Evolutionary conservation across 2,329 filamentous ascomycete genomes (phyloP).

Genomic region (Ophiostoma himal-ulmi): DNA sequence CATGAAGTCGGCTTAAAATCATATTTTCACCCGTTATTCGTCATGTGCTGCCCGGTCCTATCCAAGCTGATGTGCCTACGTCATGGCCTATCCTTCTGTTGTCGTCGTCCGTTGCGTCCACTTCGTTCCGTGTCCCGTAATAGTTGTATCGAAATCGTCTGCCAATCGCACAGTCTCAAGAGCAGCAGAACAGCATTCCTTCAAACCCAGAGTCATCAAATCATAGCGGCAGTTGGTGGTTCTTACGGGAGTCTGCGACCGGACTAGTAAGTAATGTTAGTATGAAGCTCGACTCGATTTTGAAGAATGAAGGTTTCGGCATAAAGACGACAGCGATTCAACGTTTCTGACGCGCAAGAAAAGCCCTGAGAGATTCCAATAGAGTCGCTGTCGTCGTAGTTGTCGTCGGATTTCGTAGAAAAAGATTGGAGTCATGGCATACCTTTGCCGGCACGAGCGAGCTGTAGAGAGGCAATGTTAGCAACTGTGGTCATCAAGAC

Average conservation of each 20-base stretch:
- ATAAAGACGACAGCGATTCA: neutral
- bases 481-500: slow-evolving; percentile 13
- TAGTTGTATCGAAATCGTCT: neutral
- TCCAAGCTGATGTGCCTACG: neutral
- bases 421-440: slow-evolving; percentile 67
- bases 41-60: neutral
- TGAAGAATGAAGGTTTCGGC: neutral
- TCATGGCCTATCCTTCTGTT: neutral
- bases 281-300: neutral
- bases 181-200: neutral
- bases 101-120: neutral
- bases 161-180: neutral
- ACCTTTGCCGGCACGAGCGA: slow-evolving; percentile 66
- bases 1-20: neutral
- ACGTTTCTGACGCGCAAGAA: neutral
- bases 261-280: slow-evolving; percentile 24
- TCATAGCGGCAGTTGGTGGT: neutral
- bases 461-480: slow-evolving; percentile 22
- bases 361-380: neutral
- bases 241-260: slow-evolving; percentile 29
- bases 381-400: neutral
- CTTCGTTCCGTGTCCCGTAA: neutral
- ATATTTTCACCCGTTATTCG: neutral
- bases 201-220: neutral
- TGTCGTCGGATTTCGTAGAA: slow-evolving; percentile 45